Evolutionary conservation across 208 protist genomes (phyloP).

Genomic region (Trypanosoma melophagium): DNA sequence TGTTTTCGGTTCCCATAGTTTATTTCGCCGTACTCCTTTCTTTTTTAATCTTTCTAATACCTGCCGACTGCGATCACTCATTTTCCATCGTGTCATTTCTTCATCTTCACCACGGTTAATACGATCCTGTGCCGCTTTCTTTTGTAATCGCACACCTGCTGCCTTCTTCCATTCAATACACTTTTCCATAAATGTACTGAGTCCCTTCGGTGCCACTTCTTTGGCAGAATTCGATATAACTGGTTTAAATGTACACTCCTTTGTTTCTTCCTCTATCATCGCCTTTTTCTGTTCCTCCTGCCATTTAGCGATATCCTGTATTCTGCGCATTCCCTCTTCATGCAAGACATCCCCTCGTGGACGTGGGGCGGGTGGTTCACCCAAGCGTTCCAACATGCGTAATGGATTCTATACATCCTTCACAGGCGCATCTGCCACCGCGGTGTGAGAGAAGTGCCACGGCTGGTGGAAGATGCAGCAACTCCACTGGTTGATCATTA

Average conservation of each 20-base stretch:
- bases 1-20: slow-evolving; percentile 23
- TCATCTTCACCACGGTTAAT: slow-evolving; percentile 23
- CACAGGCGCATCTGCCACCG: slow-evolving; percentile 8
- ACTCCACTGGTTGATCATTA: slow-evolving; percentile 2
- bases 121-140: slow-evolving; percentile 37
- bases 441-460: slow-evolving; percentile 45
- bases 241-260: slow-evolving; percentile 55
- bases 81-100: slow-evolving; percentile 19
- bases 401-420: slow-evolving; percentile 20
- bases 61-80: slow-evolving; percentile 16
- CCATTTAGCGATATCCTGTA: slow-evolving; percentile 1
- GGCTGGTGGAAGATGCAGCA: slow-evolving; percentile 42
- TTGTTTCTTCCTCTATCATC: slow-evolving; percentile 30
- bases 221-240: slow-evolving; percentile 33
- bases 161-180: slow-evolving; percentile 61
- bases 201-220: slow-evolving; percentile 37
- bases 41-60: slow-evolving; percentile 6
- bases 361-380: slow-evolving; percentile 20
- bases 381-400: slow-evolving; percentile 33
- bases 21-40: slow-evolving; percentile 6
- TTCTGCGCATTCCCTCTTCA: slow-evolving; percentile 9
- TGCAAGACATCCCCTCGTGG: slow-evolving; percentile 32
- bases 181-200: slow-evolving; percentile 54
- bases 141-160: slow-evolving; percentile 25
- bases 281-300: slow-evolving; percentile 9